Percentiles rank a stretch among this genome's conserved stretches.
These are phyloP conservation scores for Kluyveromyces marxianus DNA, from an alignment of 1,139 yeast species.

Conservation along the genomic window DNA sequence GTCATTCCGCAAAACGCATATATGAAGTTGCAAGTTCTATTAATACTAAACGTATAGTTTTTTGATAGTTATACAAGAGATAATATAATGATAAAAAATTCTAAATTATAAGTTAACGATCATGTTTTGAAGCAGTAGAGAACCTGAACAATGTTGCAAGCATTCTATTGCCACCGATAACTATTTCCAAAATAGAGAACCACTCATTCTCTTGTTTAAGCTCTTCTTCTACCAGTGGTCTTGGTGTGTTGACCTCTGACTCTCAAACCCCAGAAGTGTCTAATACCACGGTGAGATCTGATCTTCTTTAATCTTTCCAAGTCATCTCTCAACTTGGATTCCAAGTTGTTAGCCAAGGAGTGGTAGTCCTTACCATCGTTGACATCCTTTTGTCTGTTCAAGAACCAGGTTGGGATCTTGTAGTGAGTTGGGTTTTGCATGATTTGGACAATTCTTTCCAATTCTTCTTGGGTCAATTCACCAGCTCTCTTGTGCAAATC, in stretches of 20 bases:
- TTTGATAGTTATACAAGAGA: conserved; percentile 6
- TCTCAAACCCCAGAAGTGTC: conserved; percentile 99
- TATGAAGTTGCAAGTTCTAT: too few relatives aligned
- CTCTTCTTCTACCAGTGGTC: conserved; percentile 90
- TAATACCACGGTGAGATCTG: conserved; percentile 99
- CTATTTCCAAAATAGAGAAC: conserved; percentile 3
- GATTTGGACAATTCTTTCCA: conserved; percentile 98
- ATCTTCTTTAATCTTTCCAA: conserved; percentile 99
- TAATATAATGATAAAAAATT: conserved; percentile 4
- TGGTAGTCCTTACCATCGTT: conserved; percentile 99
- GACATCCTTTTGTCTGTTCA: conserved; percentile 98
- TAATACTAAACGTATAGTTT: conserved; percentile 5
- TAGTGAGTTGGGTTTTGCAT: conserved; percentile 99
- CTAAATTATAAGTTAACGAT: conserved; percentile 3
- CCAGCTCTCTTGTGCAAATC: conserved; percentile 99
- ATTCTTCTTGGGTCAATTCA: conserved; percentile 99
- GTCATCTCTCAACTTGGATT: conserved; percentile 99
- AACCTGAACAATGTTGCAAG: too few relatives aligned
- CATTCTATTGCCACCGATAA: neutral
- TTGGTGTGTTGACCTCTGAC: conserved; percentile 99
- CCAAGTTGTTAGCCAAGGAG: conserved; percentile 97
- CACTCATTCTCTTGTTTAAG: conserved; percentile 19
- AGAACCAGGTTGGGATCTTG: conserved; percentile 99
- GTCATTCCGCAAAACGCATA: too few relatives aligned
- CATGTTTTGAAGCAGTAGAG: neutral